Conservation (phyloP, 805 yeast species). For the Candida easanensis region DNA sequence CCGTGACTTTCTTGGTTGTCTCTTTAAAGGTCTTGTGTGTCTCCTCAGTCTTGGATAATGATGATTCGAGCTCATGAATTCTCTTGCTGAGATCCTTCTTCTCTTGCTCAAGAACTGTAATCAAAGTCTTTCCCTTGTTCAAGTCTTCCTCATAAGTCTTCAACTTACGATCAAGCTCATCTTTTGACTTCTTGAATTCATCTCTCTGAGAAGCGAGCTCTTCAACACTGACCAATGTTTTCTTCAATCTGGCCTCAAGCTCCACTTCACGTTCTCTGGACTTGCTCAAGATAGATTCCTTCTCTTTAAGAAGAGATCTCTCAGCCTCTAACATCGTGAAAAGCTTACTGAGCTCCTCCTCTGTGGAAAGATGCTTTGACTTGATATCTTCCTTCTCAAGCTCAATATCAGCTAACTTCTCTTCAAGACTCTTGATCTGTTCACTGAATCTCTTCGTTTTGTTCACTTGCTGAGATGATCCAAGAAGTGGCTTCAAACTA, state of each 20-base stretch:
- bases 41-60: conserved; percentile 15
- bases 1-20: conserved; percentile 16
- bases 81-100: conserved; percentile 16
- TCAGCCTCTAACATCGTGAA: conserved; percentile 38
- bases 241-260: conserved; percentile 25
- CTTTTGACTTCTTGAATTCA: conserved; percentile 26
- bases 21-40: conserved; percentile 16
- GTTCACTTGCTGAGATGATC: conserved; percentile 56
- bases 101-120: conserved; percentile 23
- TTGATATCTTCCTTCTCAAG: conserved; percentile 29
- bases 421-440: conserved; percentile 50
- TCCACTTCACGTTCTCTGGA: conserved; percentile 40
- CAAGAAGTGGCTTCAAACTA: conserved; percentile 71
- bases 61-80: conserved; percentile 22
- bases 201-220: conserved; percentile 27
- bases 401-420: conserved; percentile 39
- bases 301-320: conserved; percentile 40
- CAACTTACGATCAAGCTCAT: conserved; percentile 26
- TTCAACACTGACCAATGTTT: conserved; percentile 25
- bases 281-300: conserved; percentile 43
- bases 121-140: conserved; percentile 23
- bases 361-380: conserved; percentile 26
- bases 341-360: conserved; percentile 30
- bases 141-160: conserved; percentile 27
- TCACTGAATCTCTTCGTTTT: conserved; percentile 57